Conservation (phyloP, 2,329 filamentous ascomycete genomes). For the Sodiomyces alkalinus region DNA sequence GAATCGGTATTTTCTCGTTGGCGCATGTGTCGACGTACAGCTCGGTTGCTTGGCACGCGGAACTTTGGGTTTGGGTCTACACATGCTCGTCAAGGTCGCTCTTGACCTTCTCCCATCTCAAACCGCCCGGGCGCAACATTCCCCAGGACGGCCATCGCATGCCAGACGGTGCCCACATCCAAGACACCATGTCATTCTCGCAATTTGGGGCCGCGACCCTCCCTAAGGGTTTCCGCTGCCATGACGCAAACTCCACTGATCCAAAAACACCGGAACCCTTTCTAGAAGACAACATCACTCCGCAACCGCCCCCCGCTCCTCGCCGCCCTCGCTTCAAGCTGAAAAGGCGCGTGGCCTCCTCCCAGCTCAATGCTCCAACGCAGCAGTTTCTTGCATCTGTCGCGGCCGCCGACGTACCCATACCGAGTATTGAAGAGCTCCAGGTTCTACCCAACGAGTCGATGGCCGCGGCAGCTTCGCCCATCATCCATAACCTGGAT, state of each 20-base stretch:
- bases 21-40: no score
- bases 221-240: slow-evolving; percentile 25
- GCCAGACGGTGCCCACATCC: slow-evolving; percentile 5
- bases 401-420: slow-evolving; percentile 46
- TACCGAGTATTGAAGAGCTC: slow-evolving; percentile 49
- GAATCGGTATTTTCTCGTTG: no score
- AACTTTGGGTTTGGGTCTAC: no score
- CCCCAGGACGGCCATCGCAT: slow-evolving; percentile 7
- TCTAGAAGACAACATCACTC: slow-evolving; percentile 15
- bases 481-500: slow-evolving; percentile 18
- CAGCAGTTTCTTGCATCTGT: slow-evolving; percentile 54
- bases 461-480: slow-evolving; percentile 22
- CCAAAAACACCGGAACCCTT: slow-evolving; percentile 39
- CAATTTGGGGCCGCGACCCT: slow-evolving; percentile 28
- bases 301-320: slow-evolving; percentile 27
- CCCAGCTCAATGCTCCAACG: slow-evolving; percentile 41
- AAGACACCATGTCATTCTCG: slow-evolving; percentile 26
- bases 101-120: no score
- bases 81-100: no score
- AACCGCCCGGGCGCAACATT: slow-evolving; percentile 2
- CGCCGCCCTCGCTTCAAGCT: slow-evolving; percentile 38
- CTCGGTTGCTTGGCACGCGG: no score
- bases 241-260: slow-evolving; percentile 17
- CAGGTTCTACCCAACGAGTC: slow-evolving; percentile 25
- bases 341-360: slow-evolving; percentile 37